Conservation (phyloP, 73 alveolate genomes). For the Stentor coeruleus region DNA sequence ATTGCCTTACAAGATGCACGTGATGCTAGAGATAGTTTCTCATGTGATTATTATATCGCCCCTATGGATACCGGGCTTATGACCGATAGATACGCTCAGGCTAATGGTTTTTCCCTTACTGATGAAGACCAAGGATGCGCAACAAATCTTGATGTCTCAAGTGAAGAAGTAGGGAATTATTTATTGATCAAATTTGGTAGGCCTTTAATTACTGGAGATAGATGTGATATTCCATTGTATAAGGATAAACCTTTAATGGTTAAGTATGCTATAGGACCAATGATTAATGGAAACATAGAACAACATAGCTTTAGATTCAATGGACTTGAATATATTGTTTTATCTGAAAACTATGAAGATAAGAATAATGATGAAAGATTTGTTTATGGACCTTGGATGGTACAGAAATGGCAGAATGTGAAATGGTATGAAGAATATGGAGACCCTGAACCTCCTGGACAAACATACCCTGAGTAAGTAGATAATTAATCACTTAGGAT, state of each 20-base stretch:
- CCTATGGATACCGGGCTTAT: not conserved
- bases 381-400: not conserved
- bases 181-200: not conserved
- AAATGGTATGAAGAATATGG: no score
- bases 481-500: no score
- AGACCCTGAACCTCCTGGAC: no score
- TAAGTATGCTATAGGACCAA: not conserved
- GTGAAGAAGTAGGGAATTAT: not conserved
- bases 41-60: not conserved
- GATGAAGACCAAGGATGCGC: not conserved
- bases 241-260: not conserved
- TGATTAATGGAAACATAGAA: not conserved
- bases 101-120: not conserved
- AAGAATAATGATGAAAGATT: slow-evolving; percentile 3
- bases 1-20: not conserved
- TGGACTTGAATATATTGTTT: not conserved
- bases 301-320: not conserved
- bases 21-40: not conserved
- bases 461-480: no score
- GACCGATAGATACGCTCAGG: not conserved
- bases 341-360: not conserved
- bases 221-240: not conserved
- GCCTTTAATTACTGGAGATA: not conserved
- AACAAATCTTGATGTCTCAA: not conserved
- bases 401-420: no score